Base-by-base conservation (phyloP, 495 filamentous ascomycete species). In the Chaetomium tenue region DNA sequence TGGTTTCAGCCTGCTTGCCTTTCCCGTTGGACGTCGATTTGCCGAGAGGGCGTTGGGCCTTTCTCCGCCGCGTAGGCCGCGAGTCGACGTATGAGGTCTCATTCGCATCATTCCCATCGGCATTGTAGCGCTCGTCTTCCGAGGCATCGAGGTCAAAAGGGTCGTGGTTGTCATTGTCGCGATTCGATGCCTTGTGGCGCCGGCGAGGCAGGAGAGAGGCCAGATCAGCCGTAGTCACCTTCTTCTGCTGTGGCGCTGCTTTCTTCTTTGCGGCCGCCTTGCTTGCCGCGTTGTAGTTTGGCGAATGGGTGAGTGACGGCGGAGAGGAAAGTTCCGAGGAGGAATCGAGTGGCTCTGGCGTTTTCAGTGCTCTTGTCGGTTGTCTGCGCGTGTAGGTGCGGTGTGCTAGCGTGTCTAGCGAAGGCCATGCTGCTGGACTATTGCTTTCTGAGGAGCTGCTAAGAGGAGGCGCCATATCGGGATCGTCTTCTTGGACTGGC, bases 261-360 rank as follows among this genome's bases (percentile, higher is more conserved):
- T 73, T 62, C 66, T 70, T 61, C 66, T 67, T 64, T 59, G 71
- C 39, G 5, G 63, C 44, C 1, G 66, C 44, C 44, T 66, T 72
- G 20, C 52, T n/a, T 4, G 60, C 26, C 50, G 71, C 54, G 7
- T 60, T 5, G 63, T 77, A 80, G 60, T 82, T 81, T 3, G 80
- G 80, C 3, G 80, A 83, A 64, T 83, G 79, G 12, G 80, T 83
- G 0, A 83, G 74, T 3, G 80, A 83, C 4, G 80, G 80, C 0
- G 79, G 80, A 15, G 80, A 83, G 1, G 80, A 83, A 16, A 81
- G 68, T 39, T 78, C 74, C 9, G 79, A 82, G 44, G 68, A 42
- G 58, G 70, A 66, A 42, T 78, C 73, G 52, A 70, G 66, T 0
- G 58, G 42, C 33, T 71, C 61, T 50, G 77, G 66, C 23, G 76